Evolutionary conservation across 768 basidiomycete species (phyloP), one percentile per base, ranked within the genome.

Genomic region (Mycena indigotica): DNA sequence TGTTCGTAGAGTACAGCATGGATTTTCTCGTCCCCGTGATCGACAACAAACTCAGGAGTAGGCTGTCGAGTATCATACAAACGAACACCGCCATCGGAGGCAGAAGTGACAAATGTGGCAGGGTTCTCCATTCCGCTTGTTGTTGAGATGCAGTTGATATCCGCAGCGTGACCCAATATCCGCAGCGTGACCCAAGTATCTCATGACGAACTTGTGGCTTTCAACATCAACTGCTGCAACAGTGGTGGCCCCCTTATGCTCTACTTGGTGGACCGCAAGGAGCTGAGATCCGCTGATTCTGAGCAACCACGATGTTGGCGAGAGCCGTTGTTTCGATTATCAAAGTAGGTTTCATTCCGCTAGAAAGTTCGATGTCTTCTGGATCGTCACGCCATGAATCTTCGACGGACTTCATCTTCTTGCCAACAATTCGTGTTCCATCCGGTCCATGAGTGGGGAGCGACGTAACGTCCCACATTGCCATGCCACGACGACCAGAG

Each of bases 111-210:
- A 62, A 76, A 75, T 1, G 57, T 44, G 40, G 71, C 65, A 5
- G 70, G 69, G 39, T 73, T 69, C 2, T 32, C 46, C 13, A 6
- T 13, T 28, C 46, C 67, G 2, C 58, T 52, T 54, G 68, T 72
- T 15, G 69, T 71, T 5, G 73, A 64, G 45, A 74, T 63, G n/a
- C 55, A 50, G 6, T 29, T 23, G 8, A 70, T 68, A 3, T 57
- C 53, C 2, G 62, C 70, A 3, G 67, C 68, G 30, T 72, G 70
- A n/a, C n/a, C n/a, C n/a, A n/a, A n/a, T 68, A 3, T 57, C 53
- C 2, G 62, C 70, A 3, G 67, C 68, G 30, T 72, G 70, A 2
- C 74, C 74, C 4, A 75, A 52, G 53, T 68, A 74, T 23, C 70
- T 63, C 40, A 44, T 35, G 17, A 52, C 51, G 2, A 46, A 40